Evolutionary conservation across 352 stramenopile genomes (phyloP).

Genomic region (Pythium aristosporum): DNA sequence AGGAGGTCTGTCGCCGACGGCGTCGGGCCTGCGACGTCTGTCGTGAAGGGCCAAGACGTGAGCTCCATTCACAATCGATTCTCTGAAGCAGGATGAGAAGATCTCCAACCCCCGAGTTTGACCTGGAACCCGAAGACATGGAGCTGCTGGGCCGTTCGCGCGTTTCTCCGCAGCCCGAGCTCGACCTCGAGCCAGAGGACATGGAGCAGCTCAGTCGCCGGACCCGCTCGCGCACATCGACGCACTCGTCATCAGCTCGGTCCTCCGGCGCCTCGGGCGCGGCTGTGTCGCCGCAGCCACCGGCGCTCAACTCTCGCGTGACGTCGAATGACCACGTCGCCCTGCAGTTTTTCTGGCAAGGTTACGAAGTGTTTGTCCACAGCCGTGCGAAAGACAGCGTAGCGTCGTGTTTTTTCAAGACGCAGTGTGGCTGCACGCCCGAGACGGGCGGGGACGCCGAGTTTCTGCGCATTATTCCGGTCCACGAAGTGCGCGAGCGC

Average conservation of each 20-base stretch:
- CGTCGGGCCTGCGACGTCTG: not conserved
- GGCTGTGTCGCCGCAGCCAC: not conserved
- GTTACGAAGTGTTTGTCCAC: constrained; percentile 31
- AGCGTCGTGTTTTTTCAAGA: constrained; percentile 30
- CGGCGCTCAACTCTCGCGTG: constrained; percentile 22
- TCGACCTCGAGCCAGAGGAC: constrained; percentile 26
- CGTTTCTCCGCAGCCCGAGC: not conserved
- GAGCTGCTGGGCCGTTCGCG: constrained; percentile 12
- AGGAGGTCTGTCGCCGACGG: too few relatives aligned
- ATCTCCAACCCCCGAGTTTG: constrained; percentile 5
- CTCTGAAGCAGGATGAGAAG: constrained; percentile 7
- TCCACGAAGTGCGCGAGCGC: constrained; percentile 28
- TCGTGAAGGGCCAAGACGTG: not conserved
- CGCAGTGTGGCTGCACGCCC: constrained; percentile 25
- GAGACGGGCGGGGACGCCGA: constrained; percentile 20
- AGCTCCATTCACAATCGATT: not conserved
- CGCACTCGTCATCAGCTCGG: not conserved
- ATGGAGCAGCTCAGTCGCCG: constrained; percentile 19
- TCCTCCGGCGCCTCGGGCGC: too few relatives aligned
- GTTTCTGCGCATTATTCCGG: constrained; percentile 32
- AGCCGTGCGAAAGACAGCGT: constrained; percentile 23
- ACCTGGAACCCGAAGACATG: constrained; percentile 27
- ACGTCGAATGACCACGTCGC: constrained; percentile 32
- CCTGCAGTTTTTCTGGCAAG: constrained; percentile 38
- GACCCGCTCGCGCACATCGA: not conserved